These are phyloP conservation scores for Vitis vinifera DNA, from an alignment of 164 flowering plant species.

Conservation along the genomic window DNA sequence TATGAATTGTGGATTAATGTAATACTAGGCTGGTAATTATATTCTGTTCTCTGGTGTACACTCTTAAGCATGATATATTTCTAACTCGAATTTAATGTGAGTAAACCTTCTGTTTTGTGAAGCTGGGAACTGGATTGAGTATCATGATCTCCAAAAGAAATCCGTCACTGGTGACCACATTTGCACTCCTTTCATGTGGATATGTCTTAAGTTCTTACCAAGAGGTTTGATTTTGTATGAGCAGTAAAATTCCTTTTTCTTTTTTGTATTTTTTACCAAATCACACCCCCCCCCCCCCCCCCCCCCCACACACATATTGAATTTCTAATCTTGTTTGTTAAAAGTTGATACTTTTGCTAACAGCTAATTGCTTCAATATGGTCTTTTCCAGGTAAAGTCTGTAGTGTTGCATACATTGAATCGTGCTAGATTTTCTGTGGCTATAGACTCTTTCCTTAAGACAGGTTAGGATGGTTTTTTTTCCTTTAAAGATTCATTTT, in stretches of 20 bases:
- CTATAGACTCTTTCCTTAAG: slow-evolving; percentile 89
- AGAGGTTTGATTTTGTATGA: slow-evolving; percentile 58
- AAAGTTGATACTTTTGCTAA: slow-evolving; percentile 2
- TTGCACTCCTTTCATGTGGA: slow-evolving; percentile 89
- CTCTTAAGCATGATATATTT: not conserved
- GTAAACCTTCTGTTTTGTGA: slow-evolving; percentile 30
- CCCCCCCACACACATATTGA: not conserved
- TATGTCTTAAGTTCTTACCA: slow-evolving; percentile 89
- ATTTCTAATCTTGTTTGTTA: not conserved
- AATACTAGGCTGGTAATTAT: too few species aligned
- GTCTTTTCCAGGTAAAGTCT: slow-evolving; percentile 68
- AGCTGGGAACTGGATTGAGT: slow-evolving; percentile 97
- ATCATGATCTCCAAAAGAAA: slow-evolving; percentile 83
- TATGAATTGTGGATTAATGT: too few species aligned
- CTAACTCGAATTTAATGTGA: slow-evolving; percentile 14
- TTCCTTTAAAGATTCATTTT: not conserved
- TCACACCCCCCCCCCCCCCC: too few species aligned
- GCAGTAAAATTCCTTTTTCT: not conserved
- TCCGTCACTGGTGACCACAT: slow-evolving; percentile 83
- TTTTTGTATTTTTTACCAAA: not conserved
- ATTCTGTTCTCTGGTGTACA: too few species aligned
- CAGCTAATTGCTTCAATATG: not conserved
- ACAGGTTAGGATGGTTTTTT: slow-evolving; percentile 52
- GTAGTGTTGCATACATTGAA: slow-evolving; percentile 90
- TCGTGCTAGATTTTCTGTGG: slow-evolving; percentile 87